phyloP scores from a whole-genome alignment of 2,329 filamentous ascomycete genomes.

The Tolypocladium nubicola region DNA sequence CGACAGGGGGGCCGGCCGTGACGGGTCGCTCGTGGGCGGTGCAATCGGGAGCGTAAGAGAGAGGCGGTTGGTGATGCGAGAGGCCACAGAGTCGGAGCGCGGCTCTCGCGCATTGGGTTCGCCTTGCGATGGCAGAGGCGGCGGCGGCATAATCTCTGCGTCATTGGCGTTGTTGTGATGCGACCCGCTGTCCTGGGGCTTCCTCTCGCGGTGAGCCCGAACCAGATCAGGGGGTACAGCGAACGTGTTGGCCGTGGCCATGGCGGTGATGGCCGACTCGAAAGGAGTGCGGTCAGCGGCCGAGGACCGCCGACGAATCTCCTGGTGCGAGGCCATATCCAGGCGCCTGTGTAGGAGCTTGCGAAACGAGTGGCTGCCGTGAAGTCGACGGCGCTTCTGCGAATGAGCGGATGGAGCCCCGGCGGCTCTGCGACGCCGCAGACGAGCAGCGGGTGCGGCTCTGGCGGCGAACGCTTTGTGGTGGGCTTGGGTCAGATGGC shows the following conservation, averaged over 20 bases:
- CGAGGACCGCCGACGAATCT: conserved; percentile 28
- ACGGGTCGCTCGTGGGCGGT: conserved; percentile 38
- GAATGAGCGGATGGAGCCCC: conserved; percentile 25
- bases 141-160: conserved; percentile 20
- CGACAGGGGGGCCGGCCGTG: conserved; percentile 39
- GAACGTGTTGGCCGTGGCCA: conserved; percentile 13
- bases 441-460: conserved; percentile 22
- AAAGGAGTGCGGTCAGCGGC: conserved; percentile 23
- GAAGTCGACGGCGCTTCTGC: conserved; percentile 19
- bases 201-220: neutral
- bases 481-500: conserved; percentile 26
- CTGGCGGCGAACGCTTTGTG: conserved; percentile 31
- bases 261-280: conserved; percentile 11
- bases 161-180: neutral
- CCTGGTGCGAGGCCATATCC: conserved; percentile 22
- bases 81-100: conserved; percentile 42
- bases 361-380: conserved; percentile 5
- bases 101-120: conserved; percentile 31
- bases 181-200: neutral
- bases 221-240: conserved; percentile 1
- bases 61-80: conserved; percentile 45
- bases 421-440: conserved; percentile 25
- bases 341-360: conserved; percentile 14
- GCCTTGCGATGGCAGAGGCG: conserved; percentile 28
- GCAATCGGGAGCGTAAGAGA: conserved; percentile 54